A percentile compares a stretch with the other conserved stretches of the same genome.
Evolutionary conservation across 1,284 basidiomycete genomes (phyloP).

Genomic region (Cerrena zonata): DNA sequence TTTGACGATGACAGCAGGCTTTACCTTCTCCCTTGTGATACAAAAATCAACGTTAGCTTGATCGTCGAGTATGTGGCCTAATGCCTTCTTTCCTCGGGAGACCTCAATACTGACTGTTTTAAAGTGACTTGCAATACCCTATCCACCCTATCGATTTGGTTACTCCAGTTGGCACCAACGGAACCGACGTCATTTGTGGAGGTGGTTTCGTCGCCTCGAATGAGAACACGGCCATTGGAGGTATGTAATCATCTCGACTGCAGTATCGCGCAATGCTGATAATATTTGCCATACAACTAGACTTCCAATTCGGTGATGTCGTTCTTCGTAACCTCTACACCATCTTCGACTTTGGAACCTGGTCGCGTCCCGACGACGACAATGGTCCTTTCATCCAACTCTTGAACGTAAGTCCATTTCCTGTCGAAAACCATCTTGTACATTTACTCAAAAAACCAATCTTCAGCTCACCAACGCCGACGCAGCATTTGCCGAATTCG

Average conservation of each 20-base stretch:
- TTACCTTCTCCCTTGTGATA: constrained; percentile 13
- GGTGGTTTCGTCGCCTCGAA: background rate
- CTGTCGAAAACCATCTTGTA: background rate
- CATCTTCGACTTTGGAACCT: constrained; percentile 9
- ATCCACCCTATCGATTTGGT: constrained; percentile 11
- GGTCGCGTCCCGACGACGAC: background rate
- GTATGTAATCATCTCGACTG: background rate
- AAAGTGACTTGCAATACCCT: constrained; percentile 5
- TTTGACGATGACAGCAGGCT: background rate
- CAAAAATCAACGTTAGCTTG: constrained; percentile 11
- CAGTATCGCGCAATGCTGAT: background rate
- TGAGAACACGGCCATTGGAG: background rate
- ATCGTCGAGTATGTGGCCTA: constrained; percentile 7
- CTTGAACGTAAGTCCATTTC: constrained; percentile 7
- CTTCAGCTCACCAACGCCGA: constrained; percentile 5
- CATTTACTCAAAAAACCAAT: background rate
- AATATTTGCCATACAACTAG: background rate
- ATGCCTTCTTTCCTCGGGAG: too few relatives aligned
- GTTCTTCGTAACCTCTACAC: constrained; percentile 11
- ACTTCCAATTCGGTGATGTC: constrained; percentile 10
- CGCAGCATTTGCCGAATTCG: constrained; percentile 6
- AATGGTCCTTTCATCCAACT: constrained; percentile 9
- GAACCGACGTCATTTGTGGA: background rate
- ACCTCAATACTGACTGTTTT: background rate
- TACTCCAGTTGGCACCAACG: background rate